These are phyloP conservation scores for Diplodia scrobiculata DNA, from an alignment of 2,329 filamentous ascomycete species.

Conservation along the genomic window DNA sequence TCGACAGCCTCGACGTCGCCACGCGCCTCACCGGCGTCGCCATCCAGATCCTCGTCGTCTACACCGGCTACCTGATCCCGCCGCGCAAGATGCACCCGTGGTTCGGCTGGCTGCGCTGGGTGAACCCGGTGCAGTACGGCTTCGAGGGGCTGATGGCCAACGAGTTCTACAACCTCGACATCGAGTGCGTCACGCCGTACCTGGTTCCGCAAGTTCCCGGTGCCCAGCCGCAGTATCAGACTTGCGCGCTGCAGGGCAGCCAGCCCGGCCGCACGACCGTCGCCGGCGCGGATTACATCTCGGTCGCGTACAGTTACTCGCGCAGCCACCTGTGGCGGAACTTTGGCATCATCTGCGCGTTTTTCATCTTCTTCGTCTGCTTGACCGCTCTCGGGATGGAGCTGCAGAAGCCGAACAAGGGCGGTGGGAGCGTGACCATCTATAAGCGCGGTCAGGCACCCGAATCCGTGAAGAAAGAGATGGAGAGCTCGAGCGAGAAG, in stretches of 20 bases:
- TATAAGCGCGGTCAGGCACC: conserved; percentile 67
- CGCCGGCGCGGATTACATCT: conserved; percentile 59
- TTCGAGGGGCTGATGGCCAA: conserved; percentile 71
- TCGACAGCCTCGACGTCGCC: conserved; percentile 43
- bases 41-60: conserved; percentile 46
- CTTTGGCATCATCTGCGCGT: conserved; percentile 56
- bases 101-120: conserved; percentile 47
- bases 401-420: conserved; percentile 60
- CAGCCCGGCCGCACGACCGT: conserved; percentile 57
- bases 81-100: conserved; percentile 47
- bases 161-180: conserved; percentile 64
- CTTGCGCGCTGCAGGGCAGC: conserved; percentile 62
- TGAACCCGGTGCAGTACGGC: conserved; percentile 65
- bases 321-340: conserved; percentile 64
- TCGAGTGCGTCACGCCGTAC: conserved; percentile 58
- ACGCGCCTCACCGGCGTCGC: conserved; percentile 47
- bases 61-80: conserved; percentile 47
- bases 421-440: conserved; percentile 61
- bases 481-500: conserved; percentile 54
- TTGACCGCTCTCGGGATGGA: conserved; percentile 51
- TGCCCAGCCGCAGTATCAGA: conserved; percentile 56
- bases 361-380: conserved; percentile 54
- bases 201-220: conserved; percentile 57
- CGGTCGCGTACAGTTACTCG: conserved; percentile 57
- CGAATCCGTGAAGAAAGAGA: conserved; percentile 58